A percentile compares a stretch with the other conserved stretches of the same genome.
Conservation (phyloP, 2,329 filamentous ascomycete genomes). For the Penicillium hordei region DNA sequence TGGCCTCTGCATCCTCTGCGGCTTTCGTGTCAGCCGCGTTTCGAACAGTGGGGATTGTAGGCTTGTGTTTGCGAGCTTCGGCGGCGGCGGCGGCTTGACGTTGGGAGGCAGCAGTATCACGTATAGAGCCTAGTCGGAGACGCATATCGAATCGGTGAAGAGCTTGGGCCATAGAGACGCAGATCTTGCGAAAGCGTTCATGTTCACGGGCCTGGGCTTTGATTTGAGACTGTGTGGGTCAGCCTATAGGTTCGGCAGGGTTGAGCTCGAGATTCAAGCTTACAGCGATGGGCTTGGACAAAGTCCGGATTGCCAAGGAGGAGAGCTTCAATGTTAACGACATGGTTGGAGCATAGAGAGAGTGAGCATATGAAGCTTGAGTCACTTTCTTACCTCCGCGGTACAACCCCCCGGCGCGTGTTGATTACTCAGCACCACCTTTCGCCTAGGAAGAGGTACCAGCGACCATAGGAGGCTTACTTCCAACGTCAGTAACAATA, state of each 20-base stretch:
- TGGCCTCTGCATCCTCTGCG: constrained; percentile 52
- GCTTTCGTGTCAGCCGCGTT: constrained; percentile 61
- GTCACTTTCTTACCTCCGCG: constrained; percentile 9
- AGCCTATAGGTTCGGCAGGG: constrained; percentile 17
- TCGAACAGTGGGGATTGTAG: constrained; percentile 59
- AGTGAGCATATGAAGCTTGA: constrained; percentile 10
- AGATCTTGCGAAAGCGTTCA: constrained; percentile 62
- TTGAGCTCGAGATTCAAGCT: constrained; percentile 7
- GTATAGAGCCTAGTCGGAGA: constrained; percentile 63
- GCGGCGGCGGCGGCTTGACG: constrained; percentile 53
- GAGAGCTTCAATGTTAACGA: constrained; percentile 66
- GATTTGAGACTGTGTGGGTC: constrained; percentile 59
- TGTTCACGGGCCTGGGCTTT: constrained; percentile 68
- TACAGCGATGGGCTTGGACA: constrained; percentile 69
- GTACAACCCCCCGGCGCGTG: background rate
- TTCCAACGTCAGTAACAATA: background rate
- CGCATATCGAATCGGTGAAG: constrained; percentile 68
- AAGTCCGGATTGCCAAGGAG: constrained; percentile 63
- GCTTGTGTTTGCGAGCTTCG: constrained; percentile 54
- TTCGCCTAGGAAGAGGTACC: background rate
- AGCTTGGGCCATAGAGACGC: constrained; percentile 62
- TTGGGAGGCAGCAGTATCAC: constrained; percentile 57
- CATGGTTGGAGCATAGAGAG: constrained; percentile 46
- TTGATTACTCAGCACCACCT: background rate
- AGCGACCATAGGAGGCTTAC: background rate